Conservation (phyloP, 2,329 filamentous ascomycete species). For the Xylogone sp. region DNA sequence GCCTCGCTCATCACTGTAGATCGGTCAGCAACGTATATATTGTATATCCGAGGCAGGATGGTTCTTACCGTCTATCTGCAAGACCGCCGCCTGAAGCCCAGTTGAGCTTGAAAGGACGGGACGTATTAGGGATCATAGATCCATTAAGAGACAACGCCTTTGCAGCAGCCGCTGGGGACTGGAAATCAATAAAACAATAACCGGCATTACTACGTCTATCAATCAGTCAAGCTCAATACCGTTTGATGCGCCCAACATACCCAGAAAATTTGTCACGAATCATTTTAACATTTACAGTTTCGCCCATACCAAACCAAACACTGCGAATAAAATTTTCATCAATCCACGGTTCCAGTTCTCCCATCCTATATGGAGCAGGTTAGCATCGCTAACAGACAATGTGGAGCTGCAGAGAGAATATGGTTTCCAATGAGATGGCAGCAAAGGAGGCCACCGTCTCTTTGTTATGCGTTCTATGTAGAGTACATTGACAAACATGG, state of each 20-base stretch:
- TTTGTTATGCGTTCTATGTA: too few relatives aligned
- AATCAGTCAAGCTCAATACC: slow-evolving; percentile 6
- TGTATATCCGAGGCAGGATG: too few relatives aligned
- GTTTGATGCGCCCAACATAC: slow-evolving; percentile 45
- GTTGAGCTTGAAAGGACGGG: slow-evolving; percentile 96
- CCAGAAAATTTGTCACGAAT: slow-evolving; percentile 99
- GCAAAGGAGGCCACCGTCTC: too few relatives aligned
- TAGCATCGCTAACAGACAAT: neutral
- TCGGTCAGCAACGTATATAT: slow-evolving; percentile 20
- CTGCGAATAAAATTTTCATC: slow-evolving; percentile 98
- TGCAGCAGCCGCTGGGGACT: slow-evolving; percentile 74
- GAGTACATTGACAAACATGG: too few relatives aligned
- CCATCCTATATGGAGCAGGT: slow-evolving; percentile 67
- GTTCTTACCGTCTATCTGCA: slow-evolving; percentile 80
- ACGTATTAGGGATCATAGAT: slow-evolving; percentile 85
- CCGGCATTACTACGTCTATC: slow-evolving; percentile 72
- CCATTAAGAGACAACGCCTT: slow-evolving; percentile 93
- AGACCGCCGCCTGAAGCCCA: slow-evolving; percentile 97
- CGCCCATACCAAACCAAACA: slow-evolving; percentile 84
- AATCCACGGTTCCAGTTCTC: slow-evolving; percentile 98
- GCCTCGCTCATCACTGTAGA: slow-evolving; percentile 80
- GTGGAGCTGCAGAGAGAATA: neutral
- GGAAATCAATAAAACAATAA: slow-evolving; percentile 97
- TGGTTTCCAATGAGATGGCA: neutral
- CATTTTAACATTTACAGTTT: slow-evolving; percentile 98